Evolutionary conservation across 2,329 filamentous ascomycete genomes (phyloP).

Genomic region (Colletotrichum theobromicola): DNA sequence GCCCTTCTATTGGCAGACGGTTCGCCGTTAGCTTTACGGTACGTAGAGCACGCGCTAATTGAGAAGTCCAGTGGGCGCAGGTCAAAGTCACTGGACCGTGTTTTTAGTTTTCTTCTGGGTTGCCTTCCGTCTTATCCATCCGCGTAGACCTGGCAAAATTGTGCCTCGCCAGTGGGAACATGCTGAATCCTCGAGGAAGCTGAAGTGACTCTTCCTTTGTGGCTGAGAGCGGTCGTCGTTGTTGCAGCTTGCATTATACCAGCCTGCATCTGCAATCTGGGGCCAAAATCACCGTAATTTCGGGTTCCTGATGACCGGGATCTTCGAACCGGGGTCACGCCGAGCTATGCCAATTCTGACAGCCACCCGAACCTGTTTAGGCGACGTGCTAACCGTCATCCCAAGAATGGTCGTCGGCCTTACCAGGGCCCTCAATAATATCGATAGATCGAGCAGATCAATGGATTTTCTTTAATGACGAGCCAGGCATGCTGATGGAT

Average conservation of each 20-base stretch:
- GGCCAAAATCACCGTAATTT: constrained; percentile 13
- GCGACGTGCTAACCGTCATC: not conserved
- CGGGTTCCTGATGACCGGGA: not conserved
- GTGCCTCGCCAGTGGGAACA: not conserved
- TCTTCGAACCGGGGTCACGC: not conserved
- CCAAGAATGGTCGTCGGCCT: not conserved
- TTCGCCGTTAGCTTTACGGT: not conserved
- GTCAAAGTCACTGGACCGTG: not conserved
- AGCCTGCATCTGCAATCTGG: not conserved
- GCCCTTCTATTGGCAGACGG: not conserved
- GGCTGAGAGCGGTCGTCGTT: not conserved
- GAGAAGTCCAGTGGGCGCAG: not conserved
- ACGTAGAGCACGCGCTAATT: not conserved
- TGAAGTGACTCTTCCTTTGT: not conserved
- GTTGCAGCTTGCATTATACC: not conserved
- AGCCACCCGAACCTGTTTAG: constrained; percentile 1
- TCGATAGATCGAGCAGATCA: not conserved
- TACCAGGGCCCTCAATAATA: not conserved
- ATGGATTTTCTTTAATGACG: not conserved
- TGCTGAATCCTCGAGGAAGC: not conserved
- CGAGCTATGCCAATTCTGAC: not conserved
- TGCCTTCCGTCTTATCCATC: not conserved
- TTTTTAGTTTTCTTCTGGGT: not conserved
- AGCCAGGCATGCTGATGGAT: not conserved
- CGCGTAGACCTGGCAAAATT: not conserved